Conservation (phyloP, 1,139 yeast genomes). For the Geotrichum aggregatum region DNA sequence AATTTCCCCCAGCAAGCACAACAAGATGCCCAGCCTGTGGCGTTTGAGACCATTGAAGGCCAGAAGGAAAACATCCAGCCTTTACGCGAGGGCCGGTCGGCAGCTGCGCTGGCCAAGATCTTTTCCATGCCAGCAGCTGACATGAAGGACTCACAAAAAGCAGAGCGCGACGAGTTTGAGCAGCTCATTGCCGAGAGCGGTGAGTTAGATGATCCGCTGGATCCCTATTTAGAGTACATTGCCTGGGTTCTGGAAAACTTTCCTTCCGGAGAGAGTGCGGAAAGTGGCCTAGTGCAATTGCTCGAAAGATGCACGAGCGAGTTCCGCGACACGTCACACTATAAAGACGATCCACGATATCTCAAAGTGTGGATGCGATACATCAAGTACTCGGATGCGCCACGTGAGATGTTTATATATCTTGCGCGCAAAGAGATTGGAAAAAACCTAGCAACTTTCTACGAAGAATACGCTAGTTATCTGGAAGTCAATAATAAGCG, state of each 20-base stretch:
- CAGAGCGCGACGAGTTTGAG: constrained; percentile 42
- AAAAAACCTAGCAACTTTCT: constrained; percentile 58
- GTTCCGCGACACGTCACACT: constrained; percentile 61
- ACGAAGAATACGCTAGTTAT: constrained; percentile 73
- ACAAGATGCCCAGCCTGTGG: constrained; percentile 31
- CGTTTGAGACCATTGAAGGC: constrained; percentile 55
- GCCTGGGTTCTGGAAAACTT: constrained; percentile 63
- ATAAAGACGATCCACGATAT: constrained; percentile 79
- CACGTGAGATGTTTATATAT: constrained; percentile 67
- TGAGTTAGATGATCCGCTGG: constrained; percentile 78
- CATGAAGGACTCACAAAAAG: constrained; percentile 13
- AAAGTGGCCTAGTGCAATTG: constrained; percentile 62
- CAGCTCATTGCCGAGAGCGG: constrained; percentile 44
- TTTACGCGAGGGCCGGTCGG: constrained; percentile 66
- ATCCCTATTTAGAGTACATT: constrained; percentile 65
- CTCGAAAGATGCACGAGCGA: constrained; percentile 70
- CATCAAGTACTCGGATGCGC: constrained; percentile 63
- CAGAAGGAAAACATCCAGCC: constrained; percentile 83
- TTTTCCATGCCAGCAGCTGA: constrained; percentile 39
- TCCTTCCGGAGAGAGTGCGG: constrained; percentile 64
- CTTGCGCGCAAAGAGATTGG: constrained; percentile 76
- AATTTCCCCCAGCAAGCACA: not conserved
- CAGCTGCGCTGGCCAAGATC: constrained; percentile 50
- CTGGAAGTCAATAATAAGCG: constrained; percentile 52
- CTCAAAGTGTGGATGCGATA: constrained; percentile 77